These are phyloP conservation scores for Neurospora terricola DNA, from an alignment of 495 filamentous ascomycete genomes.

Conservation along the genomic window DNA sequence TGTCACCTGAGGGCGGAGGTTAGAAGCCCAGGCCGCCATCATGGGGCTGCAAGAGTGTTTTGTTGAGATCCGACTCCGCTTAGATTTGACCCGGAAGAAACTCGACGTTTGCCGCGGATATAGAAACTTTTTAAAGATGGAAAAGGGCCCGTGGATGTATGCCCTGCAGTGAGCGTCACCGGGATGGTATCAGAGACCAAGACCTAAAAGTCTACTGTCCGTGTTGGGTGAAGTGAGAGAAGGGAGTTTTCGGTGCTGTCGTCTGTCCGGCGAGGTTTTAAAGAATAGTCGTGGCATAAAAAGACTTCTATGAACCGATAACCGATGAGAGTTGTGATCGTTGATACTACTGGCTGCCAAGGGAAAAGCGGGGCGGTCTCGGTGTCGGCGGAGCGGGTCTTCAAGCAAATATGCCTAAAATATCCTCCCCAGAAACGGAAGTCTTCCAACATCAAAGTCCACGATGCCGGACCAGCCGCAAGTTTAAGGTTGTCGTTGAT, in stretches of 20 bases:
- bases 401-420: background rate
- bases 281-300: background rate
- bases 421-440: background rate
- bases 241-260: background rate
- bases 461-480: background rate
- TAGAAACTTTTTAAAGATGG: background rate
- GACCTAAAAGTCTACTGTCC: background rate
- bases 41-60: background rate
- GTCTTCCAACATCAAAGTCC: background rate
- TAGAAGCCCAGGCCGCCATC: constrained; percentile 9
- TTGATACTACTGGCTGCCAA: background rate
- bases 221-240: background rate
- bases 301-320: background rate
- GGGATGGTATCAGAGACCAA: background rate
- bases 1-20: background rate
- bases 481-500: background rate
- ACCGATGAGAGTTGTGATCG: background rate
- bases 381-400: background rate
- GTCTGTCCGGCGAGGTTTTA: background rate
- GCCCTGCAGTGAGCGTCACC: background rate
- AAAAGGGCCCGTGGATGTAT: background rate
- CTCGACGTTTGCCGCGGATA: background rate
- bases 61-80: background rate
- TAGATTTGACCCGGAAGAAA: background rate
- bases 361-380: background rate